These are phyloP conservation scores for Canariomyces notabilis DNA, from an alignment of 2,329 filamentous ascomycete species.

Conservation along the genomic window DNA sequence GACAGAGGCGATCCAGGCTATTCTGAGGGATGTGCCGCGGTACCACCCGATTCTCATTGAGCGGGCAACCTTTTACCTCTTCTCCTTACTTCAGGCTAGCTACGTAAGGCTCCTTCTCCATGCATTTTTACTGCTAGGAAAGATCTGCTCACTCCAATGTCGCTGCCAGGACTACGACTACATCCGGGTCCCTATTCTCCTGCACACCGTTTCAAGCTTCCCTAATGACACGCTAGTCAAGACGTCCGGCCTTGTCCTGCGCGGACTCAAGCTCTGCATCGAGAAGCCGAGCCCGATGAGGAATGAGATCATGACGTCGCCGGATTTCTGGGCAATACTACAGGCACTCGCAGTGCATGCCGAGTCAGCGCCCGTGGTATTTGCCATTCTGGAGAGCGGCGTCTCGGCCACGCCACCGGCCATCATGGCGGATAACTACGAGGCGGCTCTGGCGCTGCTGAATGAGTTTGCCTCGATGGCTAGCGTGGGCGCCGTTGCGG, in stretches of 20 bases:
- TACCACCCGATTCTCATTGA: conserved; percentile 82
- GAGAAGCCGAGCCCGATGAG: conserved; percentile 70
- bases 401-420: conserved; percentile 70
- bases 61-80: conserved; percentile 78
- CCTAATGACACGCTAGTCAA: conserved; percentile 71
- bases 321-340: conserved; percentile 93
- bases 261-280: conserved; percentile 76
- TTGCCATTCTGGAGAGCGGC: conserved; percentile 78
- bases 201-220: conserved; percentile 88
- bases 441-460: conserved; percentile 75
- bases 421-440: conserved; percentile 93
- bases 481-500: conserved; percentile 63
- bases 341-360: conserved; percentile 65
- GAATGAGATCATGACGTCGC: conserved; percentile 91
- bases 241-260: conserved; percentile 69
- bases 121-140: not conserved
- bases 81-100: conserved; percentile 74
- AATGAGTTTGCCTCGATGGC: conserved; percentile 87
- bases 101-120: conserved; percentile 57
- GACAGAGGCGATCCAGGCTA: conserved; percentile 71
- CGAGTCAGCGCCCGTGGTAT: conserved; percentile 71
- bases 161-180: conserved; percentile 85
- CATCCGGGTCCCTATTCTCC: conserved; percentile 81
- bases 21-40: conserved; percentile 72
- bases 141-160: conserved; percentile 26